Evolutionary conservation across 2,329 filamentous ascomycete genomes (phyloP).

Genomic region (Talaromyces sp.): DNA sequence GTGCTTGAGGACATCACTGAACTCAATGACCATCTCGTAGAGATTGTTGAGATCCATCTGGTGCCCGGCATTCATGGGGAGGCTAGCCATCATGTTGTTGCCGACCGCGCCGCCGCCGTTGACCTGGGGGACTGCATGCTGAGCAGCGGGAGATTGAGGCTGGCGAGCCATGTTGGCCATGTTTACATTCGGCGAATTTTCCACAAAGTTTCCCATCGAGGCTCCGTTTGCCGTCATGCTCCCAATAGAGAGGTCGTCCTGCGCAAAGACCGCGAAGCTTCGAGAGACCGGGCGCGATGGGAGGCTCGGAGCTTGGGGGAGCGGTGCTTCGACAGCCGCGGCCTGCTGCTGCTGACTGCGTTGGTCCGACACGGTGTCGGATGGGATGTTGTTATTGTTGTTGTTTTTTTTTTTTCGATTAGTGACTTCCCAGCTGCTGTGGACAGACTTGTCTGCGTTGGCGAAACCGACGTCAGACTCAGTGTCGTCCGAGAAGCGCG

Average conservation of each 20-base stretch:
- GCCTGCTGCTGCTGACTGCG: background rate
- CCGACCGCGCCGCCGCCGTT: constrained; percentile 24
- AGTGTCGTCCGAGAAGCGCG: background rate
- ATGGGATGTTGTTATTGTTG: background rate
- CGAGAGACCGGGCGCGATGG: background rate
- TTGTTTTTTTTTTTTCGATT: background rate
- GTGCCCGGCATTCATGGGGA: constrained; percentile 46
- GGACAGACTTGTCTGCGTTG: background rate
- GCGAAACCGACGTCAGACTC: background rate
- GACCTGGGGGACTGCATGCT: constrained; percentile 27
- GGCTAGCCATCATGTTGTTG: constrained; percentile 27
- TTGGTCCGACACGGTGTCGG: background rate
- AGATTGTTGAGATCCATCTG: constrained; percentile 50
- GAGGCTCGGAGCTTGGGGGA: background rate
- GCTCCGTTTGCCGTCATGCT: constrained; percentile 33
- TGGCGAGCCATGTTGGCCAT: constrained; percentile 30
- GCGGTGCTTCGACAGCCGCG: background rate
- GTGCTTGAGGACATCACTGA: constrained; percentile 46
- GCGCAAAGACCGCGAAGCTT: constrained; percentile 20
- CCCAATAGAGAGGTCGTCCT: constrained; percentile 27
- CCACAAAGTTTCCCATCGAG: constrained; percentile 27
- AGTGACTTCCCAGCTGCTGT: background rate
- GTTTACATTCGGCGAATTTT: constrained; percentile 27
- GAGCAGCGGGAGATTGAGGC: constrained; percentile 28
- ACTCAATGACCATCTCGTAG: constrained; percentile 47